Evolutionary conservation across 352 stramenopile species (phyloP).

Genomic region (Phytophthora constricta): DNA sequence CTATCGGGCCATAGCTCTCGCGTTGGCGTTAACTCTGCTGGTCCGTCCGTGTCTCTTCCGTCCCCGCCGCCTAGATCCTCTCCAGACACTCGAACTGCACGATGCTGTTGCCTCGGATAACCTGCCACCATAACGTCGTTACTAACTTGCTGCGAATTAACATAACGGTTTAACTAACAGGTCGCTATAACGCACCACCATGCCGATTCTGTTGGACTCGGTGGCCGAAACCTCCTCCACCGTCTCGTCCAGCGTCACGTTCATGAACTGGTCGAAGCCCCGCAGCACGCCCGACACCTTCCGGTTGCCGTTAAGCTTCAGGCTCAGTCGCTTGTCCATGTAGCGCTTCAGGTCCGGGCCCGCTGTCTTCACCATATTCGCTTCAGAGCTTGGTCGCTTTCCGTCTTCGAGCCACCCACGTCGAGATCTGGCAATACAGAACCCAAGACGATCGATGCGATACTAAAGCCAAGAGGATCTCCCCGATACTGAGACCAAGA

Average conservation of each 20-base stretch:
- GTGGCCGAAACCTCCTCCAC: slow-evolving; percentile 89
- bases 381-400: slow-evolving; percentile 23
- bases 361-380: slow-evolving; percentile 78
- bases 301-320: slow-evolving; percentile 96
- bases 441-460: too few relatives aligned
- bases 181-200: slow-evolving; percentile 78
- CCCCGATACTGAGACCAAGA: slow-evolving; percentile 1
- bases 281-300: slow-evolving; percentile 93
- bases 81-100: slow-evolving; percentile 92
- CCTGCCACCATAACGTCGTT: slow-evolving; percentile 34
- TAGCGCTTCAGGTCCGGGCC: slow-evolving; percentile 91
- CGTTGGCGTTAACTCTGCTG: background rate
- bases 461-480: background rate
- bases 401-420: background rate
- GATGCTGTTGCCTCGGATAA: slow-evolving; percentile 92
- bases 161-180: slow-evolving; percentile 3
- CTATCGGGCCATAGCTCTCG: slow-evolving; percentile 24
- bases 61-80: slow-evolving; percentile 51
- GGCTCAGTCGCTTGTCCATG: slow-evolving; percentile 95
- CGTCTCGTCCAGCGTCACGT: slow-evolving; percentile 96
- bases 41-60: background rate
- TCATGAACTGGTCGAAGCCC: slow-evolving; percentile 98
- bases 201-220: slow-evolving; percentile 91
- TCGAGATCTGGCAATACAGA: too few relatives aligned
- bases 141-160: background rate